phyloP scores from a whole-genome alignment of 1,284 basidiomycete genomes.

The Austroboletus novae-zelandiae region DNA sequence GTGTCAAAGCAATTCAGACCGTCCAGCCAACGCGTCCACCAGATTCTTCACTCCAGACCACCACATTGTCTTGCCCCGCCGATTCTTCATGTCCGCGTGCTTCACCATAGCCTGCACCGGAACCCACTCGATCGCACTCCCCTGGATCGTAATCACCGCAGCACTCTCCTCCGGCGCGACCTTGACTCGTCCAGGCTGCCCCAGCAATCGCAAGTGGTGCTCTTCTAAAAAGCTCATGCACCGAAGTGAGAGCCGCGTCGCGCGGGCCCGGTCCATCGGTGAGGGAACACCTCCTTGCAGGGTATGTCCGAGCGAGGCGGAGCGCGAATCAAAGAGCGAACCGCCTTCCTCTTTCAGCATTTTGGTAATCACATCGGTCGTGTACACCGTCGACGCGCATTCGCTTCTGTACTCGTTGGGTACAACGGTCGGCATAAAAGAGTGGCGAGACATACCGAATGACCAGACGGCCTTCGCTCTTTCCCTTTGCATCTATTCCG shows the following conservation, averaged over 20 bases:
- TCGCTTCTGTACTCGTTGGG: conserved; percentile 66
- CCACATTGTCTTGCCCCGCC: conserved; percentile 81
- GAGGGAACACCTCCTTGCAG: conserved; percentile 95
- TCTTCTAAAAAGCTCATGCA: conserved; percentile 94
- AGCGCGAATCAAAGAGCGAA: conserved; percentile 89
- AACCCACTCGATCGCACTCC: conserved; percentile 78
- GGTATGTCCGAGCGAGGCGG: conserved; percentile 93
- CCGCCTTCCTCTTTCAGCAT: conserved; percentile 95
- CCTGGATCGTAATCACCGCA: conserved; percentile 89
- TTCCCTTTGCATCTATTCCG: conserved; percentile 83
- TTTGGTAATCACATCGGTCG: conserved; percentile 88
- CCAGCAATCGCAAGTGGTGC: conserved; percentile 57
- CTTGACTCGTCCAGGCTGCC: conserved; percentile 47
- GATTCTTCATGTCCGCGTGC: conserved; percentile 88
- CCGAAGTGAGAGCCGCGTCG: conserved; percentile 85
- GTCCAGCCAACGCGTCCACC: conserved; percentile 69
- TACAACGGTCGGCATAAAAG: neutral
- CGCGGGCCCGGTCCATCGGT: conserved; percentile 89
- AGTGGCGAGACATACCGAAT: conserved; percentile 59
- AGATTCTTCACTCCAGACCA: conserved; percentile 74
- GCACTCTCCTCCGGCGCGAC: conserved; percentile 66
- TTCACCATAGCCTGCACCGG: conserved; percentile 80
- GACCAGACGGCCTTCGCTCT: conserved; percentile 89
- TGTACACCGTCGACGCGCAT: conserved; percentile 84
- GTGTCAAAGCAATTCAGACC: conserved; percentile 45